These are phyloP conservation scores for Penicillium crystallinum DNA, from an alignment of 495 filamentous ascomycete species.

Conservation along the genomic window DNA sequence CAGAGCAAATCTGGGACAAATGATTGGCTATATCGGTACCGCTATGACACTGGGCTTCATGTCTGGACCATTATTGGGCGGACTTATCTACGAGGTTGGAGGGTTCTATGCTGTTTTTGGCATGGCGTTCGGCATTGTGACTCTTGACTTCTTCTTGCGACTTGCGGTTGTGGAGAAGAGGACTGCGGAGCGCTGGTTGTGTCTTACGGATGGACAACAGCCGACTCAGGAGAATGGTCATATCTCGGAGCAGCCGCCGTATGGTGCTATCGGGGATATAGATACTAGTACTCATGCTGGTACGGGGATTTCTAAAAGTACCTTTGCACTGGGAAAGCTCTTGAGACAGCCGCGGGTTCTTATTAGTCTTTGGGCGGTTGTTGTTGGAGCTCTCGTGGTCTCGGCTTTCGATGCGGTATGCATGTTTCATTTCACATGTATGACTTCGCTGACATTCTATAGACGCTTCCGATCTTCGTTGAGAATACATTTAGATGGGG, in stretches of 20 bases:
- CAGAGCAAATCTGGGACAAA: slow-evolving; percentile 51
- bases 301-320: neutral
- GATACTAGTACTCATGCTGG: neutral
- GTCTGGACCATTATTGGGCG: slow-evolving; percentile 64
- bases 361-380: slow-evolving; percentile 14
- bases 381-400: slow-evolving; percentile 12
- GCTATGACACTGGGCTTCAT: slow-evolving; percentile 61
- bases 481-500: slow-evolving; percentile 56
- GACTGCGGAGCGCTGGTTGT: slow-evolving; percentile 53
- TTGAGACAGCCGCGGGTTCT: slow-evolving; percentile 13
- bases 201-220: slow-evolving; percentile 1
- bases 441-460: neutral
- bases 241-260: neutral
- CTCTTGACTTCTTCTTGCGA: slow-evolving; percentile 57
- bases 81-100: slow-evolving; percentile 56
- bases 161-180: slow-evolving; percentile 67
- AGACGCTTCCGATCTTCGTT: slow-evolving; percentile 55
- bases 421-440: neutral
- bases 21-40: slow-evolving; percentile 61
- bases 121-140: slow-evolving; percentile 58
- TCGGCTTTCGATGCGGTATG: slow-evolving; percentile 18
- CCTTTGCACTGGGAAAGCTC: slow-evolving; percentile 4
- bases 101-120: slow-evolving; percentile 65
- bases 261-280: slow-evolving; percentile 1
- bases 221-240: slow-evolving; percentile 5